Evolutionary conservation across 208 protist species (phyloP), one percentile per base, ranked within the genome.

Genomic region (Vickermania ingenoplastis): DNA sequence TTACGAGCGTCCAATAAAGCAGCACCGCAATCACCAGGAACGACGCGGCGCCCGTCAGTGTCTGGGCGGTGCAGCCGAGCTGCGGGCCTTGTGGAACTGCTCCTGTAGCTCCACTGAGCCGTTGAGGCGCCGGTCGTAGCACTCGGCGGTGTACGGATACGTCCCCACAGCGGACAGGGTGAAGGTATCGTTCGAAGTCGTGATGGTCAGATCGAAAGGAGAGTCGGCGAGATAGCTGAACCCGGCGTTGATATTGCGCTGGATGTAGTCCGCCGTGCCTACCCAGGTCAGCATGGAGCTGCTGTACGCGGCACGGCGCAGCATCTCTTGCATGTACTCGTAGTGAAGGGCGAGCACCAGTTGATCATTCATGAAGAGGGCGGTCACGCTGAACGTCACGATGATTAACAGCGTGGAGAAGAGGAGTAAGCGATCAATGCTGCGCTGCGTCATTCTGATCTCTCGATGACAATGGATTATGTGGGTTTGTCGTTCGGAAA

Each of bases 291-390:
- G 24, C 31, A 61, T 55, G 13, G 28, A 25, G 13, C n/a, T 53
- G 14, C 26, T 27, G 57, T 61, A 61, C n/a, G n/a, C 57, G 5
- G 41, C 41, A 11, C 57, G 57, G 31, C 28, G 5, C 13, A 49
- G 28, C 57, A 61, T 61, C 41, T 61, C 57, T 31, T 55, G 28
- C 41, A 49, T n/a, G 41, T 61, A 61, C 14, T 14, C 21, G 57
- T 55, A 55, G 23, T n/a, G 23, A 17, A 61, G 36, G 4, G 57
- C 14, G 41, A 21, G 5, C 14, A 49, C 24, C 5, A 21, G 13
- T 13, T 61, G 41, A 7, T 61, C 36, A n/a, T 31, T 17, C 14
- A 55, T 55, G 41, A 45, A 61, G 7, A 49, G 41, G 21, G 17
- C 23, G 5, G 5, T 25, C 5, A 61, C 36, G 13, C 7, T 13